These are phyloP conservation scores for Tolypocladium guangdongense DNA, from an alignment of 2,329 filamentous ascomycete genomes.

Conservation along the genomic window DNA sequence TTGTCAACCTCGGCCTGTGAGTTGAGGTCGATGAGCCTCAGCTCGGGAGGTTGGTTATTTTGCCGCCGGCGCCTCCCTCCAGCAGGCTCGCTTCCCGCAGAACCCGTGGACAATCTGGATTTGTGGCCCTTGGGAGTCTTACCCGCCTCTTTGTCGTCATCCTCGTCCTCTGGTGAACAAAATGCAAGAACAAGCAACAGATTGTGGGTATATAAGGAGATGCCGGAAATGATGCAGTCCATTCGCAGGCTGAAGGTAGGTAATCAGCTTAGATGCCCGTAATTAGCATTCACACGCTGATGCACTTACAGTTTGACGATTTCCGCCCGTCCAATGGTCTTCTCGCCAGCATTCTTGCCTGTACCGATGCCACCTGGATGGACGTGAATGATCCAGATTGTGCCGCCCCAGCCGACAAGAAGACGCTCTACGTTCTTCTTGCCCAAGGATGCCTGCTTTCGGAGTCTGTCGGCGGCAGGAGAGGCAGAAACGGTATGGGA, in stretches of 20 bases:
- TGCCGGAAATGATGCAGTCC: slow-evolving; percentile 95
- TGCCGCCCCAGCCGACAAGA: slow-evolving; percentile 90
- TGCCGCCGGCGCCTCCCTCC: slow-evolving; percentile 60
- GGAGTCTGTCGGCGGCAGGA: slow-evolving; percentile 34
- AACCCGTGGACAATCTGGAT: slow-evolving; percentile 31
- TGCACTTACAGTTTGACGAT: slow-evolving; percentile 78
- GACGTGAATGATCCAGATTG: slow-evolving; percentile 91
- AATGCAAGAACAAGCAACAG: slow-evolving; percentile 88
- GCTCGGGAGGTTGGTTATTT: slow-evolving; percentile 75
- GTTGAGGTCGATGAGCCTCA: slow-evolving; percentile 80
- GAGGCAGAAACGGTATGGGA: slow-evolving; percentile 25
- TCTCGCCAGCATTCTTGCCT: slow-evolving; percentile 58
- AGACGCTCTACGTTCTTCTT: slow-evolving; percentile 59
- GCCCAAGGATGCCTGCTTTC: slow-evolving; percentile 35
- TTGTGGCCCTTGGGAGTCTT: slow-evolving; percentile 24
- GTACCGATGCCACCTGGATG: slow-evolving; percentile 60
- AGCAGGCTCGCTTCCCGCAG: slow-evolving; percentile 45
- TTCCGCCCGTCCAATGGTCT: slow-evolving; percentile 68
- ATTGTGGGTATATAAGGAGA: slow-evolving; percentile 90
- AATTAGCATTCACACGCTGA: too few species aligned
- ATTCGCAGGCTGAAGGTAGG: slow-evolving; percentile 61
- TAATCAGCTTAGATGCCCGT: background rate
- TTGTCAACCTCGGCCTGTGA: slow-evolving; percentile 83
- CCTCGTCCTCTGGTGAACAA: slow-evolving; percentile 62
- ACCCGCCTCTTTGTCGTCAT: slow-evolving; percentile 33